Evolutionary conservation across 768 basidiomycete species (phyloP), one percentile per base, ranked within the genome.

Genomic region (Pisolithus marmoratus): DNA sequence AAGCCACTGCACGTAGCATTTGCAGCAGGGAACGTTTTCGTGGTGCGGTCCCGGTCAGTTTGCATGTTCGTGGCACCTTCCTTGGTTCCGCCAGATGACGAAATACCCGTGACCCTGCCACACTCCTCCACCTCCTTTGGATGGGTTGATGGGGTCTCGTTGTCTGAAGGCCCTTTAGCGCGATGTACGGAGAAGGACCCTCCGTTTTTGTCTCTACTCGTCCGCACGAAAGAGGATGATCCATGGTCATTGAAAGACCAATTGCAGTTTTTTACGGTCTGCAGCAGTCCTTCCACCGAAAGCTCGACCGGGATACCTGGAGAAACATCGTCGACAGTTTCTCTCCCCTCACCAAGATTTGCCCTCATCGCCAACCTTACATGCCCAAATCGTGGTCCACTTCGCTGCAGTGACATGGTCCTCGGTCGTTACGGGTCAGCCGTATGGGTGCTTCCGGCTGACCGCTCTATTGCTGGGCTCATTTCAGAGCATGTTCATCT

Each of bases 111-210:
- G 4, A 49, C 52, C 4, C 51, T 68, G 0, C 73, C 78, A 49
- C 48, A 59, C 1, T 70, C 77, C 0, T 60, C 74, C 37, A 75
- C 74, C 1, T 78, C 80, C 3, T 85, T 84, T 57, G 84, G 84
- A 15, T 86, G 84, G 84, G 76, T 84, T 14, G 85, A 86, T 49
- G 79, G 80, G 8, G 71, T 82, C 36, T 75, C 75, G 2, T 72
- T 79, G 2, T 55, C 70, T 1, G 55, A 63, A 51, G 42, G 46
- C 17, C 49, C 56, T 11, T 23, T 48, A 19, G 29, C 38, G 1
- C 45, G 48, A 5, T 27, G 31, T 27, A 34, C 5, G n/a, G 40
- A 54, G 19, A 34, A n/a, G 5, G 9, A 31, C 23, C 34, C 46
- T 31, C 57, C 46, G 12, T 38, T 71, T 0, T 56, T 84, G 17